Evolutionary conservation across 768 basidiomycete genomes (phyloP).

Genomic region (Russula abietina): DNA sequence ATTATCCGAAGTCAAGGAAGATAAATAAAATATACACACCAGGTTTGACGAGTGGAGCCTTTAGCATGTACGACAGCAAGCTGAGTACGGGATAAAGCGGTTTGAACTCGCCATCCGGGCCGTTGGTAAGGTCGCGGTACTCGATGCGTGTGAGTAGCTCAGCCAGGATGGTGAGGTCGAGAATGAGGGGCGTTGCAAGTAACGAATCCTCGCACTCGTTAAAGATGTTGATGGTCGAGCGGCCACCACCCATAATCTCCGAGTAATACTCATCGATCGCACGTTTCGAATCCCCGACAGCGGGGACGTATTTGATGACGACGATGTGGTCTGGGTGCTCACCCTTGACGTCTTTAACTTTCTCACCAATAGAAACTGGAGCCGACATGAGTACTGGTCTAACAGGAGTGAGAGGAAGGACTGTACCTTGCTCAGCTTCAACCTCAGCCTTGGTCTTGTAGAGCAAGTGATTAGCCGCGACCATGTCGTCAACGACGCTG

Average conservation of each 20-base stretch:
- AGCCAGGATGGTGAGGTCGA: conserved; percentile 88
- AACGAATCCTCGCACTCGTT: conserved; percentile 99
- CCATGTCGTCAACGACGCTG: conserved; percentile 98
- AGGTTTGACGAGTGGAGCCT: conserved; percentile 95
- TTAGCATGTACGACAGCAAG: conserved; percentile 93
- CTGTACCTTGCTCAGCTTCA: conserved; percentile 17
- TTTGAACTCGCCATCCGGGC: conserved; percentile 55
- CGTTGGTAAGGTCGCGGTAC: conserved; percentile 59
- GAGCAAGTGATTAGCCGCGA: conserved; percentile 79
- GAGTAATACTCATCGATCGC: conserved; percentile 99
- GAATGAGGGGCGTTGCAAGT: conserved; percentile 90
- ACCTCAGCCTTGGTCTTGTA: conserved; percentile 70
- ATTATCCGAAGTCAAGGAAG: background rate
- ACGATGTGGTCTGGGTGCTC: conserved; percentile 98
- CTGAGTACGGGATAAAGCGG: conserved; percentile 89
- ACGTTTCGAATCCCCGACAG: conserved; percentile 94
- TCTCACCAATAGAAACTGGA: conserved; percentile 40
- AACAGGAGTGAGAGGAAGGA: background rate
- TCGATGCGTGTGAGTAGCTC: conserved; percentile 91
- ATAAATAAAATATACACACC: conserved; percentile 36
- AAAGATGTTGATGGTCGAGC: conserved; percentile 93
- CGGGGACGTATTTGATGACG: conserved; percentile 95
- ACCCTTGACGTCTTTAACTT: conserved; percentile 59
- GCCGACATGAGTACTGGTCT: background rate
- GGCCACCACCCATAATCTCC: conserved; percentile 94